Percentiles rank a stretch among this genome's conserved stretches.
phyloP scores from a whole-genome alignment of 345 rosid species.

The Hibiscus syriacus region DNA sequence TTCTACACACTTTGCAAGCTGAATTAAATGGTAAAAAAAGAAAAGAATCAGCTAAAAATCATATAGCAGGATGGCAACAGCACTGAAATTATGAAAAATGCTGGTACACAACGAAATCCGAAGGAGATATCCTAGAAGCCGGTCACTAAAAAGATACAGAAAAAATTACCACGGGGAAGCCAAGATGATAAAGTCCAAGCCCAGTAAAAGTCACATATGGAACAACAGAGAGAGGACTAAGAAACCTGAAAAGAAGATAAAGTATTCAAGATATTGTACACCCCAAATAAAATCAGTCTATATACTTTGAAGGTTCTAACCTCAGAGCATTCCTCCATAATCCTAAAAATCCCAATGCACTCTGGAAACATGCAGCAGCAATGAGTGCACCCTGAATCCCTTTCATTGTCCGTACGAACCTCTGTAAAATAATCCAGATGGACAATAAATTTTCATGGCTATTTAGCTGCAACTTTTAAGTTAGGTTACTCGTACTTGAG shows the following conservation, averaged over 20 bases:
- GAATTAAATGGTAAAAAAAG: background rate
- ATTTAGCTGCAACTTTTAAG: slow-evolving; percentile 16
- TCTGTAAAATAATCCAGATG: slow-evolving; percentile 22
- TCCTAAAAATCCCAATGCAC: slow-evolving; percentile 51
- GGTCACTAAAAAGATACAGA: background rate
- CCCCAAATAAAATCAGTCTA: background rate
- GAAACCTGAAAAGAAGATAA: slow-evolving; percentile 33
- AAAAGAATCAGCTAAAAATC: background rate
- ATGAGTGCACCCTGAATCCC: slow-evolving; percentile 63
- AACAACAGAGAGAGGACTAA: slow-evolving; percentile 66
- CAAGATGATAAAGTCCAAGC: slow-evolving; percentile 63
- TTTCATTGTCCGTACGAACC: slow-evolving; percentile 60
- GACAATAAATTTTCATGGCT: background rate
- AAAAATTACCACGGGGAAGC: slow-evolving; percentile 53
- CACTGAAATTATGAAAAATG: background rate
- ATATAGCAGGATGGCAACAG: background rate
- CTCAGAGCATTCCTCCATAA: slow-evolving; percentile 54
- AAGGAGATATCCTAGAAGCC: background rate
- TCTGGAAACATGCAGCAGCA: slow-evolving; percentile 53
- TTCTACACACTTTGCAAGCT: slow-evolving; percentile 65
- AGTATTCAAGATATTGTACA: background rate
- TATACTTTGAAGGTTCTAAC: slow-evolving; percentile 11
- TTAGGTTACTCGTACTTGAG: background rate
- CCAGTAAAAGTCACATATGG: slow-evolving; percentile 53
- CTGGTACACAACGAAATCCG: background rate